These are phyloP conservation scores for Vitis hybrid DNA, from an alignment of 177 flowering plant genomes.

Conservation along the genomic window DNA sequence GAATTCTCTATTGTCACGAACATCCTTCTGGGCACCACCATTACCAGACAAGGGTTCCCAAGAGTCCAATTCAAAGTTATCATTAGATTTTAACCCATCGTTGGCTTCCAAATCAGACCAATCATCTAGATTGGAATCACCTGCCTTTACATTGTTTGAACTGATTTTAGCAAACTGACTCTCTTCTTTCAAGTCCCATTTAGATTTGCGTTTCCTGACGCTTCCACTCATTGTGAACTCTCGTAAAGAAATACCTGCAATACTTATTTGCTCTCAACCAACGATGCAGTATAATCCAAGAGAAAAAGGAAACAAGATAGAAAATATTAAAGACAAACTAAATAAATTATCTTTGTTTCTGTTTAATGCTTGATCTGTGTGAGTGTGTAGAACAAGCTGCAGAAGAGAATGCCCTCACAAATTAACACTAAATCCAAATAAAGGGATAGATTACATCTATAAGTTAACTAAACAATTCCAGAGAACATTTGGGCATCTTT, in stretches of 20 bases:
- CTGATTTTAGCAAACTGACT: slow-evolving; percentile 10
- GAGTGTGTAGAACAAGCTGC: background rate
- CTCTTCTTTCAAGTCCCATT: slow-evolving; percentile 35
- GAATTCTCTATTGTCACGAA: slow-evolving; percentile 7
- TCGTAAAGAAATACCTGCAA: slow-evolving; percentile 7
- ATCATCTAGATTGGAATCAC: slow-evolving; percentile 12
- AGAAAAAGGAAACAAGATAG: background rate
- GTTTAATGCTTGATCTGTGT: background rate
- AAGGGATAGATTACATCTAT: too few species aligned
- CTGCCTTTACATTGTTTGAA: slow-evolving; percentile 17
- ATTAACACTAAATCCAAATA: background rate
- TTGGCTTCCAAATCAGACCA: slow-evolving; percentile 16
- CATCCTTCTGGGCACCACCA: slow-evolving; percentile 16
- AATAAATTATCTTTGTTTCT: background rate
- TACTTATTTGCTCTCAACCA: background rate
- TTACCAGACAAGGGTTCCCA: slow-evolving; percentile 18
- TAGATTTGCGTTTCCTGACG: slow-evolving; percentile 28
- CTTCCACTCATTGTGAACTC: slow-evolving; percentile 30
- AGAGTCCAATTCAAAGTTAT: slow-evolving; percentile 11
- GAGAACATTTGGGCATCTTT: too few species aligned
- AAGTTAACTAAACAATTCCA: too few species aligned
- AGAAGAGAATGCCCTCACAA: background rate
- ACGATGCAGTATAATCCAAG: background rate
- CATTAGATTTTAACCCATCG: slow-evolving; percentile 9
- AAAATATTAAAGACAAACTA: background rate